Conservation (phyloP, 2,329 filamentous ascomycete species). For the Colletotrichum sp. region DNA sequence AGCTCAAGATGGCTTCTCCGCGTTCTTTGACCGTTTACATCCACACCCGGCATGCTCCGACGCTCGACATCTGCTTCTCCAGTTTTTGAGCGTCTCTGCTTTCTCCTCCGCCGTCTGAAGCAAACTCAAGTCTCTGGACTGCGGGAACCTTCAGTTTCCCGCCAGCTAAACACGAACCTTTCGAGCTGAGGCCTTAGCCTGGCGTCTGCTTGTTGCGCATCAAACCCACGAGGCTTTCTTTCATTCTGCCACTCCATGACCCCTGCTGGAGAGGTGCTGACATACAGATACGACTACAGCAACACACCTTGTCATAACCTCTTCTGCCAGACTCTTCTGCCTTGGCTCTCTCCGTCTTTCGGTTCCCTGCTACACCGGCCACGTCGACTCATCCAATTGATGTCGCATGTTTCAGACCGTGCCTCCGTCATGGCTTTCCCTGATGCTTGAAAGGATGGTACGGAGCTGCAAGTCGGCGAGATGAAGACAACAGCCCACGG, state of each 20-base stretch:
- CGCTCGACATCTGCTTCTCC: not conserved
- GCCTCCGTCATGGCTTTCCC: not conserved
- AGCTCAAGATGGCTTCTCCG: not conserved
- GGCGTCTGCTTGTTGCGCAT: slow-evolving; percentile 5
- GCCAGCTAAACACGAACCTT: slow-evolving; percentile 2
- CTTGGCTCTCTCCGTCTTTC: not conserved
- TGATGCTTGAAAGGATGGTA: not conserved
- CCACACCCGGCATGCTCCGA: slow-evolving; percentile 9
- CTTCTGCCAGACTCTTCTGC: not conserved
- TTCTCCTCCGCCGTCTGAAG: slow-evolving; percentile 18
- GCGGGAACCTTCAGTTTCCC: not conserved
- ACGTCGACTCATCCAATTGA: not conserved
- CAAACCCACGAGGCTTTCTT: not conserved
- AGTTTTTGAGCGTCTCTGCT: not conserved
- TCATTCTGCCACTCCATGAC: not conserved
- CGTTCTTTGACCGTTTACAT: not conserved
- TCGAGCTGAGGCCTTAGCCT: not conserved
- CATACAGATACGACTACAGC: not conserved
- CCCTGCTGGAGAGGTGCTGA: not conserved
- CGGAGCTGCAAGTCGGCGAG: not conserved
- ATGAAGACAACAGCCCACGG: not conserved
- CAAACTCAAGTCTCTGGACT: not conserved
- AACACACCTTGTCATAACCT: not conserved
- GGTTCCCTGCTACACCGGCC: not conserved
- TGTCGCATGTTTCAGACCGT: slow-evolving; percentile 10